These are phyloP conservation scores for Perilla frutescens DNA, from an alignment of 257 asterid species.

Conservation along the genomic window DNA sequence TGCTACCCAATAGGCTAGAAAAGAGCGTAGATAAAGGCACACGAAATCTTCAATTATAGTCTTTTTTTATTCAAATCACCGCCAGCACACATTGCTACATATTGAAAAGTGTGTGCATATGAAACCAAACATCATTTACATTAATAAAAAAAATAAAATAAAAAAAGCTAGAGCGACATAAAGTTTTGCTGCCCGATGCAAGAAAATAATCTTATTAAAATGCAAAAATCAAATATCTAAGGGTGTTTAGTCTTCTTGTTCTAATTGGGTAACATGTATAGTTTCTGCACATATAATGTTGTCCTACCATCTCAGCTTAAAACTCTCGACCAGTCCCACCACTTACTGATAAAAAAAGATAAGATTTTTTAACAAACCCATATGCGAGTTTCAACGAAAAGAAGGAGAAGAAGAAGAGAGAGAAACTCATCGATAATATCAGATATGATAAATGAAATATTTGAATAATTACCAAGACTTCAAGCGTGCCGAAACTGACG, in stretches of 20 bases:
- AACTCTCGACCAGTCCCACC: no score
- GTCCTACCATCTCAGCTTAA: neutral
- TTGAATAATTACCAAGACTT: constrained; percentile 43
- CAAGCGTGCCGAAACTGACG: constrained; percentile 51
- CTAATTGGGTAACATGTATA: constrained; percentile 9
- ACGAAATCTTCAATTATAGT: constrained; percentile 7
- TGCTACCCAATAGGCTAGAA: constrained; percentile 30
- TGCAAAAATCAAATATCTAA: neutral
- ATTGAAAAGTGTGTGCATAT: neutral
- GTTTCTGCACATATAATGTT: neutral
- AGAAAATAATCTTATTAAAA: neutral
- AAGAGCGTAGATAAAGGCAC: constrained; percentile 12
- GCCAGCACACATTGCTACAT: constrained; percentile 22
- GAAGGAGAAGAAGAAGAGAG: neutral
- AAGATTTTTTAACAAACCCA: no score
- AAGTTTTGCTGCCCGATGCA: neutral
- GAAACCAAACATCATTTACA: constrained; percentile 3
- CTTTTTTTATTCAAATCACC: neutral
- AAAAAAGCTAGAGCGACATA: neutral
- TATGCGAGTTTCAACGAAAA: no score
- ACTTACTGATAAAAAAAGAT: no score
- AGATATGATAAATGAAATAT: no score
- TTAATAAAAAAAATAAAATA: no score
- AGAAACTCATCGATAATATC: no score
- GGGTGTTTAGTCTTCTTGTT: neutral